A percentile compares a stretch with the other conserved stretches of the same genome.
phyloP scores from a whole-genome alignment of 495 filamentous ascomycete species.

The Sabuloglossum arenarium region DNA sequence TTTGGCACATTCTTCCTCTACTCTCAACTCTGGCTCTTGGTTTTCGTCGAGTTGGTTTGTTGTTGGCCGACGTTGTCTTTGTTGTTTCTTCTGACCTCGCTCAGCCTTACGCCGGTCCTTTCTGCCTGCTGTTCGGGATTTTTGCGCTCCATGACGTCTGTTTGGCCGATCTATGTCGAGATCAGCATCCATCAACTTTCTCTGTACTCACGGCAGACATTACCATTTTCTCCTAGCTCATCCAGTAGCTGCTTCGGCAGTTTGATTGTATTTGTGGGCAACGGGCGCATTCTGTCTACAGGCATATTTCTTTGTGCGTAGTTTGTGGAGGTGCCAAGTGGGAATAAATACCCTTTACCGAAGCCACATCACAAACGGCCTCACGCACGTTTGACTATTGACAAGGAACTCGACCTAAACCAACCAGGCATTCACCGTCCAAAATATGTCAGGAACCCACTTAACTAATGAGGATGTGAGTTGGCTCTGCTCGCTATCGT shows the following conservation, averaged over 20 bases:
- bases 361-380: no score
- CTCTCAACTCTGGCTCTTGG: background rate
- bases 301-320: background rate
- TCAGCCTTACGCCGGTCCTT: conserved; percentile 42
- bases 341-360: no score
- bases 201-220: background rate
- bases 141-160: background rate
- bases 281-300: conserved; percentile 14
- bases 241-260: conserved; percentile 39
- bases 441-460: conserved; percentile 29
- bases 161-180: background rate
- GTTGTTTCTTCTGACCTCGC: conserved; percentile 31
- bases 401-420: no score
- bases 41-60: conserved; percentile 10
- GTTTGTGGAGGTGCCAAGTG: background rate
- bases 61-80: conserved; percentile 8
- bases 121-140: conserved; percentile 15
- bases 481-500: background rate
- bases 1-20: no score
- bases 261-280: conserved; percentile 34
- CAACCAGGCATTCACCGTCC: background rate
- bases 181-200: background rate
- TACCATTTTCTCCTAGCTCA: conserved; percentile 31
- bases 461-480: conserved; percentile 56
- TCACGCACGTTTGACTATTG: no score